Base-by-base conservation (phyloP, 179 eudicot genomes). In the Spergularia azorica region DNA sequence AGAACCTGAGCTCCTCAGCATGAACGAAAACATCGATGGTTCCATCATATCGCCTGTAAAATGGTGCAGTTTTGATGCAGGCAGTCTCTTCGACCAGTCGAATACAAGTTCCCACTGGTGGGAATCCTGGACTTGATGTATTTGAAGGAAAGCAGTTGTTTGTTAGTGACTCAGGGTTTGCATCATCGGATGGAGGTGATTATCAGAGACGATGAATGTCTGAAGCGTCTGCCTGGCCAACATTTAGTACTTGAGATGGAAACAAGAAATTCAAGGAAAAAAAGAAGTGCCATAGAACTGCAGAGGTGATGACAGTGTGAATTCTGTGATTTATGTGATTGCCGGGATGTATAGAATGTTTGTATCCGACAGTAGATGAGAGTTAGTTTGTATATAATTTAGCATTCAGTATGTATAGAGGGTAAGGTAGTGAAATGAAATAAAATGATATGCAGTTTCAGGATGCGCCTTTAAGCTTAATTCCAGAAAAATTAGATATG, bases 71-170 rank as follows among this genome's bases (percentile, higher is more conserved):
- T 78, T 88, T 63, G 85, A 78, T 69, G 79, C 88, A 0, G 81
- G 66, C 14, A 79, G 70, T 71, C 68, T 84, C 16, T 84, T 86
- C 48, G 89, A 86, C 64, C 84, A 80, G 72, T 75, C 89, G 12
- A 81, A 77, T 77, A 78, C 79, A 56, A 79, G 59, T 79, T 81
- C 90, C 59, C 81, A 81, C 56, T 89, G 90, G 93, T 89, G 93
- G 93, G 88, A 89, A 36, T 79, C 75, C 58, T 88, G 89, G 87
- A 79, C 82, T 60, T 84, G 76, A 84, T 72, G 39, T n/a, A 9
- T 39, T 32, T 39, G 6, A 18, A 46, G 48, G 32, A 9, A 56
- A 2, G 3, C 54, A 54, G 8, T 6, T 20, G 59, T 36, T 50
- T 5, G 41, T 15, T 39, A 55, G 63, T 57, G 18, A 39, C 38